These are phyloP conservation scores for Backusella macrospora DNA, from an alignment of 192 early-diverging fungal species.

Conservation along the genomic window DNA sequence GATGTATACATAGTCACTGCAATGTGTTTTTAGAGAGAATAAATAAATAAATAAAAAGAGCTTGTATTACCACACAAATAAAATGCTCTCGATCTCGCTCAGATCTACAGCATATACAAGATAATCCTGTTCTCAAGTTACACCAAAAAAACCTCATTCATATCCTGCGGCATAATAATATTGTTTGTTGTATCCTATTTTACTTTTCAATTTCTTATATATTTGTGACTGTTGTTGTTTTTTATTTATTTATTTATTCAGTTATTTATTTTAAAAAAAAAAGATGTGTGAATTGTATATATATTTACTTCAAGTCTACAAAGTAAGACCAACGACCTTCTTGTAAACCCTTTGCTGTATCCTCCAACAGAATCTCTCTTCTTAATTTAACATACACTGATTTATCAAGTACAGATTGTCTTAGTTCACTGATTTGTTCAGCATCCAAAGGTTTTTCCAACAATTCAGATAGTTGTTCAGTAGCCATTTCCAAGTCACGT, in stretches of 20 bases:
- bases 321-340: conserved; percentile 84
- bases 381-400: conserved; percentile 86
- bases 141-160: too few species aligned
- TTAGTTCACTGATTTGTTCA: conserved; percentile 74
- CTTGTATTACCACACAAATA: too few species aligned
- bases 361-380: conserved; percentile 86
- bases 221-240: not conserved
- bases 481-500: conserved; percentile 95
- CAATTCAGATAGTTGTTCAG: conserved; percentile 90
- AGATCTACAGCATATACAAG: too few species aligned
- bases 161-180: too few species aligned
- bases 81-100: too few species aligned
- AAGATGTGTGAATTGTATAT: too few species aligned
- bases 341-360: conserved; percentile 83
- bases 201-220: too few species aligned
- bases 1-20: too few species aligned
- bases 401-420: conserved; percentile 91
- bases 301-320: conserved; percentile 43
- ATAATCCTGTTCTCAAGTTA: too few species aligned
- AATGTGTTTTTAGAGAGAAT: too few species aligned
- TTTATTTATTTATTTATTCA: not conserved
- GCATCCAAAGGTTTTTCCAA: conserved; percentile 84
- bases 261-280: not conserved
- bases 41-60: too few species aligned
- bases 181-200: too few species aligned